phyloP scores from a whole-genome alignment of 106 monocot species.

The Dioscorea zingiberensis region DNA sequence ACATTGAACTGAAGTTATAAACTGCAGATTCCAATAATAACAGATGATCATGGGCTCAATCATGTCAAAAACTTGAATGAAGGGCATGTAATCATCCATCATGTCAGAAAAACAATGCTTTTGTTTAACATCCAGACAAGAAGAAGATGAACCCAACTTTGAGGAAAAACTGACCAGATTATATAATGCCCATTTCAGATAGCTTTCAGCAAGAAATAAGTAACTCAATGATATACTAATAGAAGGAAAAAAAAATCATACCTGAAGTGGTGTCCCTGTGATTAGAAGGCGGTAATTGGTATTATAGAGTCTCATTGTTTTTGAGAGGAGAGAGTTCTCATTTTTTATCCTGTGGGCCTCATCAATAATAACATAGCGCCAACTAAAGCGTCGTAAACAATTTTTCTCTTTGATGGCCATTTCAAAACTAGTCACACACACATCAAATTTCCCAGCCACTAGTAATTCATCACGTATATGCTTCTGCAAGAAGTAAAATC shows the following conservation, averaged over 20 bases:
- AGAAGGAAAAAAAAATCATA: constrained; percentile 4
- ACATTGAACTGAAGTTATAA: too few relatives aligned
- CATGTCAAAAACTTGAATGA: too few relatives aligned
- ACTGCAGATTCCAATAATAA: too few relatives aligned
- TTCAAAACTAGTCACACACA: constrained; percentile 95
- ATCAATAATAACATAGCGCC: constrained; percentile 96
- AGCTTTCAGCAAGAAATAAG: not conserved
- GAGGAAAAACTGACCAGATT: too few relatives aligned
- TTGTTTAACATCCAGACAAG: too few relatives aligned
- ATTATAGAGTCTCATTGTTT: constrained; percentile 90
- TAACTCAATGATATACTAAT: too few relatives aligned
- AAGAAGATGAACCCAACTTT: too few relatives aligned
- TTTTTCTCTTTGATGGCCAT: constrained; percentile 93
- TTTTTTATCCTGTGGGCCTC: constrained; percentile 96
- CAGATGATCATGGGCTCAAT: too few relatives aligned
- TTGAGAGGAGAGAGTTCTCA: constrained; percentile 92
- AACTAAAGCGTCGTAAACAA: constrained; percentile 74
- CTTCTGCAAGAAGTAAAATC: constrained; percentile 39
- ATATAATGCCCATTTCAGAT: too few relatives aligned
- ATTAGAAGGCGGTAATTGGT: constrained; percentile 97
- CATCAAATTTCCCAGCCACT: constrained; percentile 90
- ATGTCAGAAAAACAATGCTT: too few relatives aligned
- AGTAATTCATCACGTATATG: constrained; percentile 81
- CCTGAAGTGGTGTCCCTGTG: constrained; percentile 98
- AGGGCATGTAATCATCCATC: too few relatives aligned